Evolutionary conservation across 2,329 filamentous ascomycete species (phyloP).

Genomic region (Cercospora sp.): DNA sequence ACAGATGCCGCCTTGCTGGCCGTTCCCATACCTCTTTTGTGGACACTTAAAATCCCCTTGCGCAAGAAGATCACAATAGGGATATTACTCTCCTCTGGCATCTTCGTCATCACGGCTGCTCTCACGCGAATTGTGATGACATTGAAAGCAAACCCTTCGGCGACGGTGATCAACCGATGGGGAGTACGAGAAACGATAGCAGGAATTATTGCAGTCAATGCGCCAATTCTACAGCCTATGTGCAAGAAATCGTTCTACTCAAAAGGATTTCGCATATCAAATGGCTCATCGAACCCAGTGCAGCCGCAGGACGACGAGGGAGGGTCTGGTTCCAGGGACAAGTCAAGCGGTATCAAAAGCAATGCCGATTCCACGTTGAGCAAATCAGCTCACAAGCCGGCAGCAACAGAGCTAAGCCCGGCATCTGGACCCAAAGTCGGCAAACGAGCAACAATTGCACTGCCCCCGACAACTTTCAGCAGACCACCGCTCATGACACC

Average conservation of each 20-base stretch:
- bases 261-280: constrained; percentile 10
- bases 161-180: constrained; percentile 43
- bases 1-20: constrained; percentile 39
- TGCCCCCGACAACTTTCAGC: neutral
- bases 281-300: neutral
- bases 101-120: constrained; percentile 42
- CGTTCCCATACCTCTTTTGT: constrained; percentile 41
- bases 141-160: constrained; percentile 33
- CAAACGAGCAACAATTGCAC: neutral
- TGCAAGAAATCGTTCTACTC: constrained; percentile 37
- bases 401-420: constrained; percentile 10
- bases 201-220: constrained; percentile 42
- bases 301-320: neutral
- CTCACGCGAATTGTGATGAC: constrained; percentile 40
- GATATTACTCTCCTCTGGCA: constrained; percentile 39
- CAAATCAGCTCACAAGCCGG: constrained; percentile 6
- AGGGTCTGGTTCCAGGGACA: constrained; percentile 4
- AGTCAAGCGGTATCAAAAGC: constrained; percentile 15
- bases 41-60: constrained; percentile 36
- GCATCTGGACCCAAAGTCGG: neutral
- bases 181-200: constrained; percentile 42
- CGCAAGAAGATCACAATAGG: constrained; percentile 39
- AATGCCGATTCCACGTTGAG: constrained; percentile 6
- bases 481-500: constrained; percentile 3
- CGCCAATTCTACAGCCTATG: constrained; percentile 39